Conservation (phyloP, 2,329 filamentous ascomycete species). For the Leptographium radiaticola region DNA sequence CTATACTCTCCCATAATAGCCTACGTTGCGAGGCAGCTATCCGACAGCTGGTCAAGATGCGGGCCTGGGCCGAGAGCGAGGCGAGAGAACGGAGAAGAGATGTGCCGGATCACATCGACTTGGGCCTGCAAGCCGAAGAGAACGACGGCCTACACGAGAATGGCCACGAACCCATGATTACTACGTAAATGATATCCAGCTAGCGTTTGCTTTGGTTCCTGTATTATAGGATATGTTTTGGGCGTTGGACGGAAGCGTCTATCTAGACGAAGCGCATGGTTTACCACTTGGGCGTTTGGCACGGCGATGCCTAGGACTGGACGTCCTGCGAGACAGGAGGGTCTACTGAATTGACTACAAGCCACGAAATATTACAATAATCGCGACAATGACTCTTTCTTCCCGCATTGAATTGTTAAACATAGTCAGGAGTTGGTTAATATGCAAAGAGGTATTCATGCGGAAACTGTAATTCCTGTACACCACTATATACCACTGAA, state of each 20-base stretch:
- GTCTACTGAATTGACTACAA: too few relatives aligned
- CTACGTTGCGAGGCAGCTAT: conserved; percentile 69
- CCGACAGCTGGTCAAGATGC: conserved; percentile 64
- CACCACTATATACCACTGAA: conserved; percentile 1
- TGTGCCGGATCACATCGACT: conserved; percentile 25
- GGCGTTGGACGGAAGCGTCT: not conserved
- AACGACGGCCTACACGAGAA: conserved; percentile 21
- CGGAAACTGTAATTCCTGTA: conserved; percentile 1
- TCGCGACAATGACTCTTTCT: too few relatives aligned
- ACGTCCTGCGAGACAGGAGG: too few relatives aligned
- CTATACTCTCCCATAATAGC: conserved; percentile 64
- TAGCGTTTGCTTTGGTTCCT: not conserved
- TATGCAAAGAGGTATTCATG: not conserved
- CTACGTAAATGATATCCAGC: conserved; percentile 16
- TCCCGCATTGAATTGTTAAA: too few relatives aligned
- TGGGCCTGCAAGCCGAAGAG: conserved; percentile 26
- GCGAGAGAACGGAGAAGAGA: conserved; percentile 32
- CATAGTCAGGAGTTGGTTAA: not conserved
- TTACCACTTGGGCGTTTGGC: too few relatives aligned
- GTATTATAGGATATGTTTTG: not conserved
- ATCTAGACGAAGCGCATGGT: too few relatives aligned
- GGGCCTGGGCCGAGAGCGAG: conserved; percentile 70
- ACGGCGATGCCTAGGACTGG: too few relatives aligned
- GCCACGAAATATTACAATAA: too few relatives aligned
- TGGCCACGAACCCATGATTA: conserved; percentile 39